These are phyloP conservation scores for Herpetomonas samuelpessoai DNA, from an alignment of 208 protist species.

Conservation along the genomic window DNA sequence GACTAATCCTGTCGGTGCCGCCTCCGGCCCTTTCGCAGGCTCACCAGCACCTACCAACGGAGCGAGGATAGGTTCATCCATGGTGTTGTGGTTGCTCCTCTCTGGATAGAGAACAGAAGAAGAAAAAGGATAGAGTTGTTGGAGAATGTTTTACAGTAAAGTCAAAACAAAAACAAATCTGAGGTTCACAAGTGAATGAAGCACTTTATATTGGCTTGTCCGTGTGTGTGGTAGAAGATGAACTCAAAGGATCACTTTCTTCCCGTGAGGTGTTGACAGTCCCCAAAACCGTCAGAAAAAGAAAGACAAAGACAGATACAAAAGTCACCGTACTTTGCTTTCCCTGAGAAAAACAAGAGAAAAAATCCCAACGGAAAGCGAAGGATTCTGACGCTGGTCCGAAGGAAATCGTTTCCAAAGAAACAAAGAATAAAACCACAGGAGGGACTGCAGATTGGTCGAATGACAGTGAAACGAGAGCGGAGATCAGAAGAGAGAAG, in stretches of 20 bases:
- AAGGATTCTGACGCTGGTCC: too few species aligned
- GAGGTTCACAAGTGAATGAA: too few species aligned
- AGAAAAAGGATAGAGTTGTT: not conserved
- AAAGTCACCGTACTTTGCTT: not conserved
- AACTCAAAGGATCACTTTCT: not conserved
- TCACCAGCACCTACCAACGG: not conserved
- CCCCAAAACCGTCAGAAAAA: not conserved
- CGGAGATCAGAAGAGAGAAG: too few species aligned
- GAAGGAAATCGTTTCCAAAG: too few species aligned
- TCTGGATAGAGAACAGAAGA: not conserved
- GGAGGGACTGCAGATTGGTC: too few species aligned
- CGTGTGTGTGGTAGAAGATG: not conserved
- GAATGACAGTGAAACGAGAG: too few species aligned
- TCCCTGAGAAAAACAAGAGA: not conserved
- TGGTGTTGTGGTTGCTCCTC: not conserved
- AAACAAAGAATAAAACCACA: too few species aligned
- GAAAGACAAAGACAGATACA: not conserved
- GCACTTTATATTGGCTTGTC: too few species aligned
- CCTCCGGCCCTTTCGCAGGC: too few species aligned
- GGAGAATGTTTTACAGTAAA: not conserved
- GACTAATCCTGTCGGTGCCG: too few species aligned
- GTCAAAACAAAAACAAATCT: not conserved
- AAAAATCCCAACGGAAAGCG: not conserved
- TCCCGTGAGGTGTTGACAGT: too few species aligned
- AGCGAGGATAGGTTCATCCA: not conserved